Evolutionary conservation across 1,284 basidiomycete species (phyloP), one percentile per base, ranked within the genome.

Genomic region (Cerrena zonata): DNA sequence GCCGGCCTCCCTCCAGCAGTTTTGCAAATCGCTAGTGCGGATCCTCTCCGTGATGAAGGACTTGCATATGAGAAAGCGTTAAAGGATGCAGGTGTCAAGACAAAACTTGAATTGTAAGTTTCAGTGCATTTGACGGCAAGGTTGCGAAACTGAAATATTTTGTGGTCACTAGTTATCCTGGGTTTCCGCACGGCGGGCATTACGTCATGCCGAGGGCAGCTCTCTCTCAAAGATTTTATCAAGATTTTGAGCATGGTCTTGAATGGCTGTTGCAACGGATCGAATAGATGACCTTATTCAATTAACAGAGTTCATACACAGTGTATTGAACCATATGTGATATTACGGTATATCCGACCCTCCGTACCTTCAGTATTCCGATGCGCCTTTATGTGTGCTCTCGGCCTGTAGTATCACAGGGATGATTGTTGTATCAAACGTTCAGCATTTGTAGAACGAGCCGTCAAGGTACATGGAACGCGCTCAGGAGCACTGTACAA

Each of bases 41-140:
- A 50, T 46, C 30, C 36, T 2, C 37, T 50, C 2, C 43, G 49
- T 22, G 49, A 50, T 26, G 49, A 39, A 25, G 49, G 43, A 22
- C 3, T 50, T 2, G 11, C 45, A 26, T 50, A 50, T 26, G 49
- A 13, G 19, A 45, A 39, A 21, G 3, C 45, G 10, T 19, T 50
- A 3, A 24, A 27, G n/a, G 43, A 50, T 18, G 23, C 25, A 21
- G 49, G 43, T n/a, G 43, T 45, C 5, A 36, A 36, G n/a, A 25
- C 44, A 4, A 45, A 38, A 23, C 34, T 45, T 37, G 26, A 45
- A 7, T 23, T 46, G 49, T 50, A 18, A n/a, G 48, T 50, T n/a
- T n/a, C n/a, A 7, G 3, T 3, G 5, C 21, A 19, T 18, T 19
- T 21, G 15, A 27, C 40, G 22, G 42, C 3, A 25, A 22, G 2